Conservation (phyloP, 1,284 basidiomycete genomes). For the Waitea zeae region DNA sequence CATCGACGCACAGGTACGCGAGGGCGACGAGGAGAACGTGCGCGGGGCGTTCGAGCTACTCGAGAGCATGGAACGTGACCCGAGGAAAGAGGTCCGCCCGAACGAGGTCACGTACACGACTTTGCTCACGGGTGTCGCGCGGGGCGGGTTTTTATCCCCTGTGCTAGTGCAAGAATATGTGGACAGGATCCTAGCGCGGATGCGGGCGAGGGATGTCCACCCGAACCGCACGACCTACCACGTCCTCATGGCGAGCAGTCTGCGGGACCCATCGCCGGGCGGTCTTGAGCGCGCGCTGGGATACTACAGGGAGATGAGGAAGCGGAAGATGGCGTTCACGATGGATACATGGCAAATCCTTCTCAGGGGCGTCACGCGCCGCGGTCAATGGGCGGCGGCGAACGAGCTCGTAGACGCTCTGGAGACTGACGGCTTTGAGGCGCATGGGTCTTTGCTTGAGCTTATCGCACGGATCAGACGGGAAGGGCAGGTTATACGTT, state of each 20-base stretch:
- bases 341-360: constrained; percentile 64
- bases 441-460: constrained; percentile 19
- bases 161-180: constrained; percentile 25
- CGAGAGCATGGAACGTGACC: constrained; percentile 46
- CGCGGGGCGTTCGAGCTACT: constrained; percentile 48
- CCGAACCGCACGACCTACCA: constrained; percentile 56
- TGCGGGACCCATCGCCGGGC: constrained; percentile 27
- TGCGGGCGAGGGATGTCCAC: constrained; percentile 34
- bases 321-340: constrained; percentile 26
- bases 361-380: constrained; percentile 37
- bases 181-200: constrained; percentile 34
- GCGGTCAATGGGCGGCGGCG: constrained; percentile 38
- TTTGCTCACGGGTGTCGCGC: constrained; percentile 42
- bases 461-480: constrained; percentile 9
- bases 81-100: constrained; percentile 28
- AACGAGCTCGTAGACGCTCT: constrained; percentile 44
- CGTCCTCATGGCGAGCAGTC: constrained; percentile 46
- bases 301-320: constrained; percentile 52
- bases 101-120: constrained; percentile 64
- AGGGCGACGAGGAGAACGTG: constrained; percentile 34
- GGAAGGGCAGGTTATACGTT: not conserved
- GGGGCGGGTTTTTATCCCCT: constrained; percentile 26
- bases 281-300: constrained; percentile 35
- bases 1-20: constrained; percentile 50
- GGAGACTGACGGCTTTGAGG: constrained; percentile 19